phyloP scores from a whole-genome alignment of 169 alveolate genomes.

The Plasmodium vinckei region DNA sequence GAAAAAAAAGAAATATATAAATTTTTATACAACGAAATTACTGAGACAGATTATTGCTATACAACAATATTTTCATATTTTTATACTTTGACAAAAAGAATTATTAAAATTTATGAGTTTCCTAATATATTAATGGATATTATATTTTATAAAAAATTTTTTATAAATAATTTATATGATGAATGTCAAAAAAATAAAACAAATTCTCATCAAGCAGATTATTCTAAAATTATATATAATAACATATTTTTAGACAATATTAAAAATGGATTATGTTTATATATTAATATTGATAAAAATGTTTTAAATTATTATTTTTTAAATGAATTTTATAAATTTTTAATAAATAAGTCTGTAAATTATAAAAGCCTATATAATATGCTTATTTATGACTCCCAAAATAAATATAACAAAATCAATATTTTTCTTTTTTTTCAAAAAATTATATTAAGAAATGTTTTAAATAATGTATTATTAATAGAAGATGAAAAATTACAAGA shows the following conservation, averaged over 20 bases:
- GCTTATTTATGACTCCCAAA: background rate
- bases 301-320: constrained; percentile 14
- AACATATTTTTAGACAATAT: constrained; percentile 11
- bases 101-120: constrained; percentile 20
- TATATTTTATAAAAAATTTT: constrained; percentile 24
- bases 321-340: constrained; percentile 38
- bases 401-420: constrained; percentile 26
- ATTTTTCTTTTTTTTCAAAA: constrained; percentile 21
- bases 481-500: background rate
- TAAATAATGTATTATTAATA: constrained; percentile 5
- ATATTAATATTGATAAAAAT: constrained; percentile 36
- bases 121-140: background rate
- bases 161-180: constrained; percentile 5
- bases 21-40: background rate
- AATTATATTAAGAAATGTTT: constrained; percentile 16
- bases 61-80: constrained; percentile 9
- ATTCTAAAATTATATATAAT: constrained; percentile 20
- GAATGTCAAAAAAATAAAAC: no score
- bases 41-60: constrained; percentile 10
- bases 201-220: background rate
- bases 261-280: constrained; percentile 28
- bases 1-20: background rate
- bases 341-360: constrained; percentile 13
- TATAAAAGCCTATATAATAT: constrained; percentile 16
- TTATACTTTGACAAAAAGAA: constrained; percentile 19